Conservation (phyloP, 352 stramenopile species). For the Thraustotheca clavata region DNA sequence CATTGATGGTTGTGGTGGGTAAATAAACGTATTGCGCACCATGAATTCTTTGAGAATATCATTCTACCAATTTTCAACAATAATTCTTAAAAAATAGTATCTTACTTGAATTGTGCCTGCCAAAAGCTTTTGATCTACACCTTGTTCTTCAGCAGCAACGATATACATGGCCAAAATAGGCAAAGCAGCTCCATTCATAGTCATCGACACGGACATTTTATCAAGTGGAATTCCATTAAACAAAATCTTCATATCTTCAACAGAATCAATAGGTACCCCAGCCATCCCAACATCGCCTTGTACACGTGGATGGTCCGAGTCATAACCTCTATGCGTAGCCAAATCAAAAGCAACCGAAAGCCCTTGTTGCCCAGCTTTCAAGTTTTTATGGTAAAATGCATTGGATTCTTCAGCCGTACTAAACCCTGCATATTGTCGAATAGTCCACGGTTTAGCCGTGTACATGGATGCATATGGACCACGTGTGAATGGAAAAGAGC, state of each 20-base stretch:
- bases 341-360: slow-evolving; percentile 96
- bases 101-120: slow-evolving; percentile 39
- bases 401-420: slow-evolving; percentile 96
- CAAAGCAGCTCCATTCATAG: slow-evolving; percentile 97
- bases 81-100: not conserved
- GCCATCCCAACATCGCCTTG: slow-evolving; percentile 96
- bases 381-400: slow-evolving; percentile 92
- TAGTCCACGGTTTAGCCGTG: slow-evolving; percentile 90
- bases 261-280: slow-evolving; percentile 93
- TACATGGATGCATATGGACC: slow-evolving; percentile 98
- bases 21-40: slow-evolving; percentile 98
- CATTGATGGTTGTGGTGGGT: slow-evolving; percentile 92
- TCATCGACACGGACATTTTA: slow-evolving; percentile 97
- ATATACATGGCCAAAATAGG: slow-evolving; percentile 96
- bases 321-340: slow-evolving; percentile 96
- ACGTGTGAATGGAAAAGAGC: slow-evolving; percentile 87
- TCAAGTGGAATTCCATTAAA: slow-evolving; percentile 95
- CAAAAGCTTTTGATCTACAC: slow-evolving; percentile 84
- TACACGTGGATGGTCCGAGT: slow-evolving; percentile 93
- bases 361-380: slow-evolving; percentile 86
- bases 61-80: slow-evolving; percentile 60
- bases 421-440: slow-evolving; percentile 95
- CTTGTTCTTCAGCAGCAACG: slow-evolving; percentile 92
- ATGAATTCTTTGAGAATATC: slow-evolving; percentile 98
- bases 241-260: slow-evolving; percentile 97